Conservation (phyloP, 306 rosid genomes). For the Trifolium pratense region DNA sequence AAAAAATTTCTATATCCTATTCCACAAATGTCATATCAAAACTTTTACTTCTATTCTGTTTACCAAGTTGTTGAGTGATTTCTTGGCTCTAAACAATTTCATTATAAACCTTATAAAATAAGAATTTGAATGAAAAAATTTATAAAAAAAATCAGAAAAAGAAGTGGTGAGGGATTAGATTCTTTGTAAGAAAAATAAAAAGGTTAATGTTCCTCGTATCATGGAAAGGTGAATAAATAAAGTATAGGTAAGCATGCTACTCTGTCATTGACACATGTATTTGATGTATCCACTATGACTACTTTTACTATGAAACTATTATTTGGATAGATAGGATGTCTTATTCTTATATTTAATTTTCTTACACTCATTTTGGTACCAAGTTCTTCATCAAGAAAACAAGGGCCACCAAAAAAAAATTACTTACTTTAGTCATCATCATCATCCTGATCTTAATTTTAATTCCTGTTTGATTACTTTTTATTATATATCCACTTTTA, state of each 20-base stretch:
- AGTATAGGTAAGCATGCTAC: constrained; percentile 49
- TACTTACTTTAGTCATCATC: constrained; percentile 19
- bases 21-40: constrained; percentile 42
- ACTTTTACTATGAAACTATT: constrained; percentile 42
- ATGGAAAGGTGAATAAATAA: constrained; percentile 51
- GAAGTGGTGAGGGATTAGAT: constrained; percentile 65
- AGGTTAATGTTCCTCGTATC: constrained; percentile 64
- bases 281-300: constrained; percentile 49
- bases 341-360: constrained; percentile 48
- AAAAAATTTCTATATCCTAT: constrained; percentile 14
- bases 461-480: constrained; percentile 32
- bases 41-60: constrained; percentile 41
- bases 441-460: constrained; percentile 43
- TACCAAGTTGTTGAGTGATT: constrained; percentile 43
- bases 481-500: constrained; percentile 15
- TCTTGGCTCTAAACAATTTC: constrained; percentile 44
- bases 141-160: constrained; percentile 31
- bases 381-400: constrained; percentile 54
- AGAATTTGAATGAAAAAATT: not conserved
- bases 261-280: constrained; percentile 62
- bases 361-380: constrained; percentile 42
- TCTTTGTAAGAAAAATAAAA: constrained; percentile 54
- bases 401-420: constrained; percentile 44
- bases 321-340: constrained; percentile 52
- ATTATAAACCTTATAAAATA: constrained; percentile 37